Base-by-base conservation (phyloP, 768 basidiomycete species). In the Podaxis sp. region DNA sequence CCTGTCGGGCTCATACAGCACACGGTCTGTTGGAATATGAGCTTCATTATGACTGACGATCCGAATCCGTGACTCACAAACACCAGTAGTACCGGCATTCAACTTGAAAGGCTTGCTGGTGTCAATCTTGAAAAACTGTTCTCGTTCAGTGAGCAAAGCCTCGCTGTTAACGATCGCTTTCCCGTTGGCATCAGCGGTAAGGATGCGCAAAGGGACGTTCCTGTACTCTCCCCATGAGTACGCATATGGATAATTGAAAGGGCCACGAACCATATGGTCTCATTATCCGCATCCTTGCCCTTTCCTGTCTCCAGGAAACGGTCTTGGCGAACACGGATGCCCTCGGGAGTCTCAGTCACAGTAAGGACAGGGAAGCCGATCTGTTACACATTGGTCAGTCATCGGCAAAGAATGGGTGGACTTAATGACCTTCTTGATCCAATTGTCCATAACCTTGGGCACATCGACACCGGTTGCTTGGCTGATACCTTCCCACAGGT, bases 351-450 rank as follows among this genome's bases (percentile, higher is more conserved):
- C 75, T 98, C 95, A 1, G 86, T 89, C 51, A 99, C 93, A 36
- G 87, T 90, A 60, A 99, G 73, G 26, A 99, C 87, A 1, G 97
- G 97, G 80, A 89, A 98, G 15, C 97, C 97, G 52, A 81, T 79
- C 77, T 78, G 52, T 51, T 36, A 49, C 42, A 15, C 22, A 15
- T 63, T 17, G 24, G 24, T 62, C 19, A 65, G 48, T 24, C 24
- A 22, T 65, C 19, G 2, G 28, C n/a, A 15, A 13, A n/a, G 13
- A 39, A 56, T 24, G 9, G 33, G 24, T 13, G n/a, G 9, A 19
- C n/a, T 24, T 1, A 58, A 68, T 5, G 36, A 87, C 89, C 81
- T 93, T 91, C 58, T 86, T 83, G 42, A 94, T 89, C 96, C 96
- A 99, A 71, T 89, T 90, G 63, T 92, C 85, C 92, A 98, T 95